These are phyloP conservation scores for Spatholobus suberectus DNA, from an alignment of 306 rosid species.

Conservation along the genomic window DNA sequence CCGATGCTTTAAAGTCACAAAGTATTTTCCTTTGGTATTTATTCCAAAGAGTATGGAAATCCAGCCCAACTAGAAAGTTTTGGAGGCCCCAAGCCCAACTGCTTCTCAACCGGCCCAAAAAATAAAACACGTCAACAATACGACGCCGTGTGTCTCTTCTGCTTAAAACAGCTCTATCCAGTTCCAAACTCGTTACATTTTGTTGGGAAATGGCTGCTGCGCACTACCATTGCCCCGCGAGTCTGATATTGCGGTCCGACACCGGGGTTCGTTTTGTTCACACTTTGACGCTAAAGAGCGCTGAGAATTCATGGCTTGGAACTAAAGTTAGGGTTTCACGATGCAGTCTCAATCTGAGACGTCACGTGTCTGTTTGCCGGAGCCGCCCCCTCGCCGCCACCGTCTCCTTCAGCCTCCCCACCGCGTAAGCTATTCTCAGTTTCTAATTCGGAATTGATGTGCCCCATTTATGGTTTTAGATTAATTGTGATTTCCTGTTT, in stretches of 20 bases:
- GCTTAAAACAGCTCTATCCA: slow-evolving; percentile 15
- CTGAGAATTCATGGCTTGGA: slow-evolving; percentile 57
- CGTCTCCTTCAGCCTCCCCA: slow-evolving; percentile 71
- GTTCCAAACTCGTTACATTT: background rate
- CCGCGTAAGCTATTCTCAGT: slow-evolving; percentile 53
- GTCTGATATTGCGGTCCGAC: slow-evolving; percentile 32
- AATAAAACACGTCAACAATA: background rate
- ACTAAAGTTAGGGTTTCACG: slow-evolving; percentile 43
- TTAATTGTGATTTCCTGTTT: slow-evolving; percentile 51
- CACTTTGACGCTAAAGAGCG: slow-evolving; percentile 4
- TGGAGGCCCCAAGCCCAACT: background rate
- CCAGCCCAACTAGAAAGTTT: background rate
- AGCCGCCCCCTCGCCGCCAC: slow-evolving; percentile 53
- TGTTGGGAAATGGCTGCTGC: slow-evolving; percentile 37
- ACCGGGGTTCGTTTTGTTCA: slow-evolving; percentile 17
- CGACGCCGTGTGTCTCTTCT: slow-evolving; percentile 9
- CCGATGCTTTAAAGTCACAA: background rate
- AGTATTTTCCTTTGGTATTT: background rate
- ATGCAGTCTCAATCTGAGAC: slow-evolving; percentile 39
- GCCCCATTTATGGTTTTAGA: slow-evolving; percentile 43
- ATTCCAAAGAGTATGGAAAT: background rate
- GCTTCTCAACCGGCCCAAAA: background rate
- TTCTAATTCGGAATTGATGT: slow-evolving; percentile 4
- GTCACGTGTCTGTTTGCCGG: slow-evolving; percentile 33
- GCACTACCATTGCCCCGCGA: slow-evolving; percentile 31